Base-by-base conservation (phyloP, 1,284 basidiomycete species). In the Puccinia polysora region DNA sequence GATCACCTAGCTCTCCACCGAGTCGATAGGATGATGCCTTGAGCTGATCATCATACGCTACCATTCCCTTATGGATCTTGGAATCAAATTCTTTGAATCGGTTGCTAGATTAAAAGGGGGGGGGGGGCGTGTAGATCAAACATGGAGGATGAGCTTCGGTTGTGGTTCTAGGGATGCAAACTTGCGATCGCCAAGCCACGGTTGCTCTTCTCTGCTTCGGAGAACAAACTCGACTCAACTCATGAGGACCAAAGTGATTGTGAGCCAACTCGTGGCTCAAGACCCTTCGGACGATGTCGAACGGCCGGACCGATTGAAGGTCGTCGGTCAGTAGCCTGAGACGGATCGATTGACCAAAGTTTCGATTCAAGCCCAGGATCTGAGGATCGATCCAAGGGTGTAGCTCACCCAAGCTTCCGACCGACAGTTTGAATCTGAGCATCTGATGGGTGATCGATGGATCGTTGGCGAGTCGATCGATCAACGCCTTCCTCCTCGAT, bases 261-360 rank as follows among this genome's bases (percentile, higher is more conserved):
- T 67, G 65, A 14, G 65, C 65, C 6, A 67, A 34, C 38, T 67
- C 65, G 52, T 67, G 65, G 50, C 65, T 43, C 28, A 67, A 38
- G 5, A 67, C 65, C n/a, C 65, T 56, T 45, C 65, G 38, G 34
- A 67, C 65, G 36, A 67, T 56, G 4, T 49, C 28, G 38, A 55
- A 67, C 5, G 65, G 53, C 15, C 65, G 34, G 6, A 67, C 50
- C 4, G 50, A 53, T 6, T 67, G 40, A 30, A 67, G 50, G n/a
- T 56, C 50, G 38, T 67, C 65, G 18, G 65, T 67, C 5, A 67
- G 52, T 20, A 67, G 38, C 25, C 65, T 56, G 14, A 67, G 52
- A 15, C 40, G 47, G 34, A 67, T 67, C 18, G 36, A 45, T 38
- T 56, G 65, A 12, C 65, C 65, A n/a, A 36, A 34, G 25, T 67